A percentile compares a stretch with the other conserved stretches of the same genome.
These are phyloP conservation scores for Hypoxylon sp. DNA, from an alignment of 2,329 filamentous ascomycete species.

Conservation along the genomic window DNA sequence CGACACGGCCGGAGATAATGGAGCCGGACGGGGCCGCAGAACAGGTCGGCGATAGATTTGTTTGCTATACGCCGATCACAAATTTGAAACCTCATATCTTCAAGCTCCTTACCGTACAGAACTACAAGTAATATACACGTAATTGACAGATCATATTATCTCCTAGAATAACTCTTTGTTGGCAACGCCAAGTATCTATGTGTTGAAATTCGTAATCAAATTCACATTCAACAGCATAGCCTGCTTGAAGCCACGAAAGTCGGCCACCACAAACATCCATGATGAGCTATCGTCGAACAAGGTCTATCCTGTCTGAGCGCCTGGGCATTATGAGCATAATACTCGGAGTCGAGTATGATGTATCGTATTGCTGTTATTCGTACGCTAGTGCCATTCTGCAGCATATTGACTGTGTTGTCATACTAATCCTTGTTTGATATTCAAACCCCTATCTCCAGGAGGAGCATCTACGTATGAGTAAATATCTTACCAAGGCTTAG, in stretches of 20 bases:
- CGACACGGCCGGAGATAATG: constrained; percentile 31
- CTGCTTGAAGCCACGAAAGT: constrained; percentile 14
- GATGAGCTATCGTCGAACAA: constrained; percentile 2
- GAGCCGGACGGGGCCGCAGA: constrained; percentile 22
- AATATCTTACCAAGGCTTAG: constrained; percentile 14
- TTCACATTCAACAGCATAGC: not conserved
- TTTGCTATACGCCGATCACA: constrained; percentile 20
- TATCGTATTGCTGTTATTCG: constrained; percentile 8
- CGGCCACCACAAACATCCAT: not conserved
- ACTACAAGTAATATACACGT: not conserved
- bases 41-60: constrained; percentile 21
- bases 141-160: constrained; percentile 11
- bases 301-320: not conserved
- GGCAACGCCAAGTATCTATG: not conserved
- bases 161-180: not conserved
- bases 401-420: constrained; percentile 10
- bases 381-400: constrained; percentile 2
- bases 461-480: not conserved
- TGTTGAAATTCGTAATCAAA: constrained; percentile 15
- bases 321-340: constrained; percentile 3
- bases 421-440: constrained; percentile 3
- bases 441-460: not conserved
- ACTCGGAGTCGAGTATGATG: constrained; percentile 2
- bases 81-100: not conserved
- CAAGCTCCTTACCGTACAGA: not conserved